Evolutionary conservation across 2,329 filamentous ascomycete genomes (phyloP).

Genomic region (Aureobasidium leucospermi): DNA sequence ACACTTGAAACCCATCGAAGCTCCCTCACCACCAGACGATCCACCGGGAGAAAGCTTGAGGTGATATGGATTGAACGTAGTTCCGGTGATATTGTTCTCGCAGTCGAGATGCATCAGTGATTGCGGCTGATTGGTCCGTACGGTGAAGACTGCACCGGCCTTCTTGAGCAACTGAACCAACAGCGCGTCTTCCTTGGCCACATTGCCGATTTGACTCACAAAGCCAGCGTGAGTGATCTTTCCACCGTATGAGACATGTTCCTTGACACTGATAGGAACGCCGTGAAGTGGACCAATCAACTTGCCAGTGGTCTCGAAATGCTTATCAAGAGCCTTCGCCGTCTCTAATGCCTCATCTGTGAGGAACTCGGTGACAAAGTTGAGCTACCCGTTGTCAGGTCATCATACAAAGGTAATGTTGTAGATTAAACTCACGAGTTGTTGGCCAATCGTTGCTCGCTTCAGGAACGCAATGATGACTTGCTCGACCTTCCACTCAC

Average conservation of each 20-base stretch:
- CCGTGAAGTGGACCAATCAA: slow-evolving; percentile 30
- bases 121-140: slow-evolving; percentile 48
- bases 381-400: slow-evolving; percentile 18
- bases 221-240: slow-evolving; percentile 14
- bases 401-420: background rate
- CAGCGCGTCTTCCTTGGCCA: slow-evolving; percentile 39
- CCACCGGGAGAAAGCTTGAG: slow-evolving; percentile 44
- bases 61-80: slow-evolving; percentile 50
- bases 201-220: slow-evolving; percentile 48
- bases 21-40: slow-evolving; percentile 51
- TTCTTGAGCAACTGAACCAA: slow-evolving; percentile 43
- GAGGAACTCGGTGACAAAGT: slow-evolving; percentile 40
- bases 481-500: slow-evolving; percentile 43
- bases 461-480: slow-evolving; percentile 49
- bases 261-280: slow-evolving; percentile 19
- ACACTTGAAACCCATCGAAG: slow-evolving; percentile 45
- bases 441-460: slow-evolving; percentile 47
- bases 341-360: slow-evolving; percentile 30
- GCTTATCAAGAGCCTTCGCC: slow-evolving; percentile 35
- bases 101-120: slow-evolving; percentile 49
- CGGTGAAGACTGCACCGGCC: slow-evolving; percentile 46
- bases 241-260: slow-evolving; percentile 17
- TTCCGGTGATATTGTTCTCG: slow-evolving; percentile 43
- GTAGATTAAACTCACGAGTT: slow-evolving; percentile 33
- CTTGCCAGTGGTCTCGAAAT: slow-evolving; percentile 29